Evolutionary conservation across 148 eudicot genomes (phyloP), one percentile per base, ranked within the genome.

Genomic region (Bassia scoparia): DNA sequence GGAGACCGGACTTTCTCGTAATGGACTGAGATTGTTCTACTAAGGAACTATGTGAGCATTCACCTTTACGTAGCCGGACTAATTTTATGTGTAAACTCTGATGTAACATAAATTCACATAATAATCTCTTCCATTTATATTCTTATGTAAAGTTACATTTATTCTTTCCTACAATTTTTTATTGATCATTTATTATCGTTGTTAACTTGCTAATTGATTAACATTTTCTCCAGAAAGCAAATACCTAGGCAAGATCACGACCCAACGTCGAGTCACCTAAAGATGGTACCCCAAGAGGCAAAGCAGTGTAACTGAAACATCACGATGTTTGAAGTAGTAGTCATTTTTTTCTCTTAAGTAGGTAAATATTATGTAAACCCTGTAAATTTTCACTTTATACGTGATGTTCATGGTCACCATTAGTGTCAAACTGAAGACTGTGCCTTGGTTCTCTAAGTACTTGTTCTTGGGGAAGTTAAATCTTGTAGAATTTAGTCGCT

Each of bases 261-360:
- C 73, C 88, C 68, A 87, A 65, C 81, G 77, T 68, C 77, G 99
- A 79, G 80, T 69, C 55, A n/a, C n/a, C n/a, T n/a, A 92, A 96
- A 79, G 99, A 96, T 73, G 86, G 95, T 43, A 96, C 97, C 99
- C 99, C 72, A 96, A 96, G 87, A 90, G 93, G 83, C 90, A 86
- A 96, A 96, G 70, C 99, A 92, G 80, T 96, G 99, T 79, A 96
- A 96, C 68, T 96, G 99, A 96, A 96, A 76, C 97, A 96, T 96
- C 99, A 17, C 87, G 88, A 68, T 96, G 99, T 78, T 81, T 96
- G 38, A 96, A 96, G 75, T 84, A 92, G 99, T 96, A 89, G 90
- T 70, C 71, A 53, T 74, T 12, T 38, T 59, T 50, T 72, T 0
- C 44, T 54, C n/a, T 33, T 59, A 61, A 13, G n/a, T n/a, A n/a